Conservation (phyloP, 1,284 basidiomycete species). For the Schizophyllum commune region DNA sequence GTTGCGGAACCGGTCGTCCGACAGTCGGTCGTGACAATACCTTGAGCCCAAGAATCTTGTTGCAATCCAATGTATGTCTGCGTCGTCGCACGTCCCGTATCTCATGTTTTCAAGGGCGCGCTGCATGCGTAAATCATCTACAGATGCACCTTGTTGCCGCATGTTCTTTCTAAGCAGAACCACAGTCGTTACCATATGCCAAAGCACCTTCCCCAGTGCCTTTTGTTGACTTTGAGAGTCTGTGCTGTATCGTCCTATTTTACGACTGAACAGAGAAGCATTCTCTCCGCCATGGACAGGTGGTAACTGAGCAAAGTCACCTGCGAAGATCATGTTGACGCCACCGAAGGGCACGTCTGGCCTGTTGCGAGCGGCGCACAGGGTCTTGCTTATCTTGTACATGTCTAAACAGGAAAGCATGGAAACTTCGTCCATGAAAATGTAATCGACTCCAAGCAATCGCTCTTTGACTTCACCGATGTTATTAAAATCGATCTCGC, state of each 20-base stretch:
- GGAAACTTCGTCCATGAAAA: slow-evolving; percentile 21
- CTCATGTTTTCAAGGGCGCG: slow-evolving; percentile 25
- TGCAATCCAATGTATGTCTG: slow-evolving; percentile 24
- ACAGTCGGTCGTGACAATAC: neutral
- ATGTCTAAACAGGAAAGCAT: slow-evolving; percentile 17
- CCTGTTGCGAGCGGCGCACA: slow-evolving; percentile 7
- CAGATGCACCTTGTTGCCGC: slow-evolving; percentile 20
- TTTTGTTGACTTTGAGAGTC: slow-evolving; percentile 11
- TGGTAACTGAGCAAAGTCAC: slow-evolving; percentile 20
- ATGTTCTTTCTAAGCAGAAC: slow-evolving; percentile 30
- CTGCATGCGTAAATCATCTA: slow-evolving; percentile 20
- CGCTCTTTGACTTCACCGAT: slow-evolving; percentile 1
- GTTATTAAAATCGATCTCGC: neutral
- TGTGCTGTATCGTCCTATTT: slow-evolving; percentile 5
- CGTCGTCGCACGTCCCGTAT: slow-evolving; percentile 24
- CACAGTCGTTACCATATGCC: slow-evolving; percentile 27
- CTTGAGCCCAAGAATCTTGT: slow-evolving; percentile 10
- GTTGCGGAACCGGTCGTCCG: slow-evolving; percentile 17
- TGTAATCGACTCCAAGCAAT: slow-evolving; percentile 15
- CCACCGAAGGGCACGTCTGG: slow-evolving; percentile 19
- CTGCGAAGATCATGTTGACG: slow-evolving; percentile 14
- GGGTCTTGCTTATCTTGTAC: slow-evolving; percentile 6
- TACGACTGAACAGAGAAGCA: slow-evolving; percentile 14
- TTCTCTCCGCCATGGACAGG: slow-evolving; percentile 10
- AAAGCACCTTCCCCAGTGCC: slow-evolving; percentile 24